Percentiles rank a stretch among this genome's conserved stretches.
These are phyloP conservation scores for Calonectria pseudoreteaudii DNA, from an alignment of 2,329 filamentous ascomycete species.

Conservation along the genomic window DNA sequence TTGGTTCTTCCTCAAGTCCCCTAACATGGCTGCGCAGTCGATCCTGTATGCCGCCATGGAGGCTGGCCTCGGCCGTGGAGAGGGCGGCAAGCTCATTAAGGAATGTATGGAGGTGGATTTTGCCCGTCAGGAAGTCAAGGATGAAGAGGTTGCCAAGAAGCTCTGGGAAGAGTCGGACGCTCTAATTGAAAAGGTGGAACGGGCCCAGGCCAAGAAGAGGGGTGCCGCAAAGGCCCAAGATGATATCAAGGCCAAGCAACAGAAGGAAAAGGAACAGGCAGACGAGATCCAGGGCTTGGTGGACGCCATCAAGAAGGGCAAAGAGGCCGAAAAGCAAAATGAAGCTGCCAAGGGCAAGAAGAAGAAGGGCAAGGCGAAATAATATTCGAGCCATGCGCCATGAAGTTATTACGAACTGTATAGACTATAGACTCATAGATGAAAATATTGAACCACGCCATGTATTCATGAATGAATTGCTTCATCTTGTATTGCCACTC, in stretches of 20 bases:
- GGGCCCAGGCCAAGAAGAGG: constrained; percentile 73
- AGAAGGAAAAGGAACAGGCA: constrained; percentile 48
- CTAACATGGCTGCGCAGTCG: constrained; percentile 85
- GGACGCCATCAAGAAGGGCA: constrained; percentile 58
- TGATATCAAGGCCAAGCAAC: constrained; percentile 48
- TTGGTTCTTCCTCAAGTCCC: constrained; percentile 90
- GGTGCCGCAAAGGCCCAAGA: constrained; percentile 55
- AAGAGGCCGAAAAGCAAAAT: constrained; percentile 45
- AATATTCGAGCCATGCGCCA: constrained; percentile 24
- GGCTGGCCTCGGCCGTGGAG: constrained; percentile 70
- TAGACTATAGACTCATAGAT: constrained; percentile 35
- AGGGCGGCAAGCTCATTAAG: constrained; percentile 82
- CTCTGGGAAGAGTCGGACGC: constrained; percentile 92
- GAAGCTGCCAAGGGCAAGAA: constrained; percentile 32
- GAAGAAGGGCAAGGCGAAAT: constrained; percentile 39
- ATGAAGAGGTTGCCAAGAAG: constrained; percentile 84
- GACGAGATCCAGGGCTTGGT: constrained; percentile 54
- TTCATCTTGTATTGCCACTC: constrained; percentile 5
- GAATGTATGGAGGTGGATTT: constrained; percentile 85
- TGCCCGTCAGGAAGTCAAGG: constrained; percentile 78
- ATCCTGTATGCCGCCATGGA: constrained; percentile 91
- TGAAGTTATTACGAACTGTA: constrained; percentile 28
- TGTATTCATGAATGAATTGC: constrained; percentile 12
- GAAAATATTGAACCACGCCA: constrained; percentile 1
- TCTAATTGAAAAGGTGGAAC: constrained; percentile 79